Evolutionary conservation across 2,329 filamentous ascomycete genomes (phyloP).

Genomic region (Diplodia seriata): DNA sequence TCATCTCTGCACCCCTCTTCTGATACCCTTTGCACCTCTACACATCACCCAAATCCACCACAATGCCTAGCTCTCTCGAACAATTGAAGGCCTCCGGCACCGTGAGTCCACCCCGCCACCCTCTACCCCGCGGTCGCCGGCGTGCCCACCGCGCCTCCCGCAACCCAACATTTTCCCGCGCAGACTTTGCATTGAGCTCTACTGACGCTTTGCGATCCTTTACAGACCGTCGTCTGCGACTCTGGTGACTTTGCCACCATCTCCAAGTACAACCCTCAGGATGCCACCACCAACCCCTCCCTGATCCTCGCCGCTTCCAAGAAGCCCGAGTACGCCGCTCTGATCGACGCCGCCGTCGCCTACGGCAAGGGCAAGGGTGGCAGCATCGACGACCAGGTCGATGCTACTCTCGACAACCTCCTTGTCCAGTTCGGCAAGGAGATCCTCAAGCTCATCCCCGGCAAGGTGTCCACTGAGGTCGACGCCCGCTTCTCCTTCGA

Average conservation of each 20-base stretch:
- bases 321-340: constrained; percentile 92
- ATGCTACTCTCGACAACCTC: constrained; percentile 88
- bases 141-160: constrained; percentile 30
- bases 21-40: constrained; percentile 13
- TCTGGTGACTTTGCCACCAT: constrained; percentile 88
- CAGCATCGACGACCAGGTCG: constrained; percentile 80
- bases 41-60: constrained; percentile 34
- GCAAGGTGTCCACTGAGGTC: constrained; percentile 98
- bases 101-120: constrained; percentile 65
- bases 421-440: constrained; percentile 98
- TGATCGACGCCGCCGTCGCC: constrained; percentile 84
- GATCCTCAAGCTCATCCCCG: constrained; percentile 95
- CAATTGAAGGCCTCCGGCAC: constrained; percentile 98
- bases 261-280: constrained; percentile 99
- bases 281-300: constrained; percentile 99
- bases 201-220: constrained; percentile 33
- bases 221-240: constrained; percentile 91
- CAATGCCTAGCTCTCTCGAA: constrained; percentile 88
- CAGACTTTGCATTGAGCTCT: constrained; percentile 13
- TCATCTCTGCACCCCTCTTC: constrained; percentile 14
- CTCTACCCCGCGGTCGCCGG: constrained; percentile 31
- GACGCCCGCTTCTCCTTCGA: constrained; percentile 96
- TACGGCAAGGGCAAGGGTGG: constrained; percentile 80
- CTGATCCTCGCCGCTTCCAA: constrained; percentile 98
- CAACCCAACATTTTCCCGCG: constrained; percentile 22